Evolutionary conservation across 257 asterid genomes (phyloP).

Genomic region (Leptodermis oblonga): DNA sequence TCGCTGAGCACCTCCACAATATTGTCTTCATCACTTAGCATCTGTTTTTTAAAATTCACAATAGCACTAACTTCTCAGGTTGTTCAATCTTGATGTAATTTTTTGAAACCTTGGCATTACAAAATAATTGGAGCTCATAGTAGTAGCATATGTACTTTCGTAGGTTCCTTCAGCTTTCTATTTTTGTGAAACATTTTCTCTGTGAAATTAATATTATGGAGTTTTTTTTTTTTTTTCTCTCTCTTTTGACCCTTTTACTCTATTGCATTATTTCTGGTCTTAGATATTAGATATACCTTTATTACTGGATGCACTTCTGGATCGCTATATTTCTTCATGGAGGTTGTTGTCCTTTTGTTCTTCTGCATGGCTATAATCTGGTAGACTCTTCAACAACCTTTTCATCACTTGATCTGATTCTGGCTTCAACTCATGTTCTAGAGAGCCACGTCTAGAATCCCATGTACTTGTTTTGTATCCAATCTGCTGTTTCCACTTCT

Average conservation of each 20-base stretch:
- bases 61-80: background rate
- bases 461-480: background rate
- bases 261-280: conserved; percentile 7
- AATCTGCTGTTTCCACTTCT: conserved; percentile 1
- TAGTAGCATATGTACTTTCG: background rate
- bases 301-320: conserved; percentile 5
- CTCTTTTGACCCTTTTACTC: background rate
- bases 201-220: background rate
- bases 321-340: background rate
- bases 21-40: background rate
- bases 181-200: background rate
- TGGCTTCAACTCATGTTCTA: conserved; percentile 15
- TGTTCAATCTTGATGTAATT: background rate
- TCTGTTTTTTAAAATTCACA: background rate
- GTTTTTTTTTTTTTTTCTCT: too few species aligned
- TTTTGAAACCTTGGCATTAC: background rate
- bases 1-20: background rate
- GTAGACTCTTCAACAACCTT: background rate
- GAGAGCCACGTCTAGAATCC: conserved; percentile 5
- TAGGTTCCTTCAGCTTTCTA: background rate
- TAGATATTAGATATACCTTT: background rate
- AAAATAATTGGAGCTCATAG: background rate
- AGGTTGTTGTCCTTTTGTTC: background rate
- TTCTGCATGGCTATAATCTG: background rate
- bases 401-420: background rate